Evolutionary conservation across 1,139 yeast species (phyloP), one percentile per base, ranked within the genome.

Genomic region (Kurtzmaniella quercitrusa): DNA sequence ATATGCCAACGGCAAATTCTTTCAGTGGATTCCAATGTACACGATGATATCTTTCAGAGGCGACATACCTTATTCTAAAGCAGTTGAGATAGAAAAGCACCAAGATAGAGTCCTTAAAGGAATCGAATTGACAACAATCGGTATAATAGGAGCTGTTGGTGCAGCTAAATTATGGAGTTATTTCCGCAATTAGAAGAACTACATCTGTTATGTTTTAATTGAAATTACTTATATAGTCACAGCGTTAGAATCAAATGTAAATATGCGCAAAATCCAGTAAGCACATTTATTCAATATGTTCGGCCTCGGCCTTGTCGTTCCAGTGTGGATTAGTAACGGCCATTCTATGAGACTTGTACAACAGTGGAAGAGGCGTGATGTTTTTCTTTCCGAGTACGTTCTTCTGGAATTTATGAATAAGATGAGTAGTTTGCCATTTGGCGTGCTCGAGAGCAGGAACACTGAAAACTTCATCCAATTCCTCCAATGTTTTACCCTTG

Each of bases 1-100:
- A 42, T 51, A 71, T 14, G 65, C 60, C 23, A 62, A 61, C 47
- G 71, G 71, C 7, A 42, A 43, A 12, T 59, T 80, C 15, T 80
- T 82, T 47, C 64, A 61, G 36, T 88, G 96, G 96, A 66, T 88
- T 34, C 96, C 97, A 1, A 66, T 91, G 55, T 91, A 91, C 61
- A 82, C 96, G 8, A 89, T 91, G 97, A 86, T 91, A 2, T 84
- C 95, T 1, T 91, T 91, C 64, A 71, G 96, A 49, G 82, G 84
- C 11, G 96, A 89, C 55, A 84, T 89, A 32, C 68, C 84, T 3
- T 91, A 91, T 57, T 76, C 89, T 1, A 70, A 71, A 43, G 96
- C 96, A 0, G 72, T 87, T 18, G 63, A 60, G n/a, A 72, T 72
- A 18, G 79, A 76, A 44, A 62, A 59, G 49, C 71, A 71, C 46